These are phyloP conservation scores for Picochlorum sp. DNA, from an alignment of 139 green algal species.

Conservation along the genomic window DNA sequence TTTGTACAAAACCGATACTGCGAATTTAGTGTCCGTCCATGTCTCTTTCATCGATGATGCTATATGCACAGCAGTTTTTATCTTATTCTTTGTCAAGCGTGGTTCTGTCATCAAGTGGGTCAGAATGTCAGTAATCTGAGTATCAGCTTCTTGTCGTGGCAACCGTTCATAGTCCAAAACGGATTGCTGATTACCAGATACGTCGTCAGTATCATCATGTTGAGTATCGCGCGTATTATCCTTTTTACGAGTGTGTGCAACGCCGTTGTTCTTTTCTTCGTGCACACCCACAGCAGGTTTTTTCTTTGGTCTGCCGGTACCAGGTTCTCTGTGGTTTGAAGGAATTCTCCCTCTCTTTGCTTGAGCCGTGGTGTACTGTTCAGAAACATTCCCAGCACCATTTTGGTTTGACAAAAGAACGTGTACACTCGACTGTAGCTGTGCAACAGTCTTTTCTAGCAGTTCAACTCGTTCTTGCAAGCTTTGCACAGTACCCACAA, in stretches of 20 bases:
- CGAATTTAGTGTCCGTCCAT: neutral
- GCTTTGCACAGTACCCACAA: neutral
- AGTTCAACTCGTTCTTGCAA: constrained; percentile 2
- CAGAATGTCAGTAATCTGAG: neutral
- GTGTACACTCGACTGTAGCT: neutral
- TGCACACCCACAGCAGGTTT: too few species aligned
- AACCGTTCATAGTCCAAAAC: too few species aligned
- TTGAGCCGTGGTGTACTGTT: neutral
- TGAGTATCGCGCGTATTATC: too few species aligned
- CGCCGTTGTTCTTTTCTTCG: too few species aligned
- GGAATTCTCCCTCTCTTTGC: neutral
- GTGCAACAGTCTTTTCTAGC: neutral
- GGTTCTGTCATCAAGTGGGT: neutral
- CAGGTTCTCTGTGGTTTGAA: neutral
- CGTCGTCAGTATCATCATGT: too few species aligned
- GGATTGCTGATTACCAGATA: too few species aligned
- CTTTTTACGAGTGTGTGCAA: too few species aligned
- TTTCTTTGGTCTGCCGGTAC: too few species aligned
- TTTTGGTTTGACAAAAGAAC: neutral
- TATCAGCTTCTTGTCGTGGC: neutral
- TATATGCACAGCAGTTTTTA: neutral
- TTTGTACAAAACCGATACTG: neutral
- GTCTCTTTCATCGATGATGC: neutral
- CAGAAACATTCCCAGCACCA: neutral
- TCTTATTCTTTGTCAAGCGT: neutral